Evolutionary conservation across 164 flowering plant species (phyloP), one percentile per base, ranked within the genome.

Genomic region (Nelumbo lutea): DNA sequence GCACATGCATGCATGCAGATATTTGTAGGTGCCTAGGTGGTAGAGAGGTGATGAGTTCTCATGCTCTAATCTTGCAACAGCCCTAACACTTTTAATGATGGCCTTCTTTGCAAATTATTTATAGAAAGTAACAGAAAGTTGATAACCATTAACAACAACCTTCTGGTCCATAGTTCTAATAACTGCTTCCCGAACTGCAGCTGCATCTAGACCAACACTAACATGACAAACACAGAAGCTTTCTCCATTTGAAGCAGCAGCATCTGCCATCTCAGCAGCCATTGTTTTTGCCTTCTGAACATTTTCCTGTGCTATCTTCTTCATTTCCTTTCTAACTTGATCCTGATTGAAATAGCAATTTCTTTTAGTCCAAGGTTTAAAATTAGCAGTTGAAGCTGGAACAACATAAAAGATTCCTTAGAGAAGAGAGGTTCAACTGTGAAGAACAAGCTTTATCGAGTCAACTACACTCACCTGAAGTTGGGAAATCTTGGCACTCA

Each of bases 101-200:
- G 40, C 8, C 48, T 27, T 38, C 52, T 67, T 66, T 56, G 5
- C 55, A 57, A 56, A 44, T 5, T 56, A 39, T 7, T n/a, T 42
- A 11, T 2, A 41, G 4, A 8, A 68, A 9, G 45, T 38, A 41
- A 10, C 39, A 15, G 46, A 59, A 52, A 52, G 9, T 42, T 6
- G 56, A 62, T 72, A 74, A 61, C 66, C 50, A n/a, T 4, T 42
- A 70, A 38, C 63, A 70, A 38, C 63, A 66, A 82, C 93, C 97
- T 90, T 88, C 72, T 86, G 79, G 66, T 86, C 83, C 61, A 80
- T 65, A 64, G 85, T 93, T 85, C 85, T 86, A 11, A 81, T 64
- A 67, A 90, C 98, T 59, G 99, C 98, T 77, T 93, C 97, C 52
- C 97, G 94, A 5, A 91, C 84, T 27, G 99, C 98, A 62, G 84